Evolutionary conservation across 108 stramenopile genomes (phyloP).

Genomic region (Nitzschia sp.): DNA sequence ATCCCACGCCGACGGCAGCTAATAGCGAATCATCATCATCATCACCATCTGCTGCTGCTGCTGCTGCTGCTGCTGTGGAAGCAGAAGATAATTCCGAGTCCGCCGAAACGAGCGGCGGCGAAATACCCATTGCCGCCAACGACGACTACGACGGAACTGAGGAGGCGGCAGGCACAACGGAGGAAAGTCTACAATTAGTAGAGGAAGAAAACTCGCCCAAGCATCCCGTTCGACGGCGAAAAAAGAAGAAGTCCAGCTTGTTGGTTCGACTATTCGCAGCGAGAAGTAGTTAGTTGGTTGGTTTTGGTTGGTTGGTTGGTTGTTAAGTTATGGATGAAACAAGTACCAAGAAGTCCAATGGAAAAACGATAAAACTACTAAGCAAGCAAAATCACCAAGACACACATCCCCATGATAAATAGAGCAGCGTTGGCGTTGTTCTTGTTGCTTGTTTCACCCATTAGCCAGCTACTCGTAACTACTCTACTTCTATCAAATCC

Average conservation of each 20-base stretch:
- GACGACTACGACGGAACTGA: not conserved
- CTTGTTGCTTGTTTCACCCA: too few relatives aligned
- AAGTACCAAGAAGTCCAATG: too few relatives aligned
- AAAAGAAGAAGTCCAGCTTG: not conserved
- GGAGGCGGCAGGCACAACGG: not conserved
- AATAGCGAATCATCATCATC: not conserved
- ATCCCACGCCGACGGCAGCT: not conserved
- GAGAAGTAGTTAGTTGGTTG: conserved; percentile 1
- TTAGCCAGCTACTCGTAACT: too few relatives aligned
- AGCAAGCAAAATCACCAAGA: too few relatives aligned
- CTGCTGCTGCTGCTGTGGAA: not conserved
- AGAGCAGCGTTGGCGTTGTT: too few relatives aligned
- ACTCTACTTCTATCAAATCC: too few relatives aligned
- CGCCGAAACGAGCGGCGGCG: not conserved
- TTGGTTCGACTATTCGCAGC: not conserved
- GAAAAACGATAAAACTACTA: too few relatives aligned
- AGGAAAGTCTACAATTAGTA: not conserved
- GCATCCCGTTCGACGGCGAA: not conserved
- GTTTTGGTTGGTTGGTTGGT: too few relatives aligned
- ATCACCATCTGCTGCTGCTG: not conserved
- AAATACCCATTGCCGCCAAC: too few relatives aligned
- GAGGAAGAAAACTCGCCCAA: not conserved
- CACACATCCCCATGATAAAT: too few relatives aligned
- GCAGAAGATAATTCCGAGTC: not conserved
- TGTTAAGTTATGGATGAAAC: too few relatives aligned